Conservation (phyloP, 257 asterid genomes). For the Solanum habrochaites region DNA sequence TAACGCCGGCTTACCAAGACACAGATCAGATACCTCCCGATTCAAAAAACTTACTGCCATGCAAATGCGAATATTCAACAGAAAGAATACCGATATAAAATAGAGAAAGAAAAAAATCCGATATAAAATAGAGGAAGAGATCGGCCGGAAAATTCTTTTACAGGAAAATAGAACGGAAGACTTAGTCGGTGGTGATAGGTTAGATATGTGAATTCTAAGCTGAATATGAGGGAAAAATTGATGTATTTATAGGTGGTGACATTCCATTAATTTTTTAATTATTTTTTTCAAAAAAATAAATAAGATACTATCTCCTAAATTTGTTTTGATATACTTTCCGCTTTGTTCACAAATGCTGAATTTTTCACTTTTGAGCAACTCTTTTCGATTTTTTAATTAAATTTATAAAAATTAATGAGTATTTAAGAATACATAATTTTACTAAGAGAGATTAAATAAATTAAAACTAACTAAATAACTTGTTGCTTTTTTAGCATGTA, state of each 20-base stretch:
- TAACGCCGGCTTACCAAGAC: conserved; percentile 75
- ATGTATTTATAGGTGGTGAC: neutral
- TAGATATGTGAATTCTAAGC: neutral
- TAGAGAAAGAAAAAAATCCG: neutral
- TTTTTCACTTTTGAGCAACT: too few species aligned
- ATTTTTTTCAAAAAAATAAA: neutral
- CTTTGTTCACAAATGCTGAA: too few species aligned
- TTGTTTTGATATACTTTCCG: too few species aligned
- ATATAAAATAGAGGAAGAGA: neutral
- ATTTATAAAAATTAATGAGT: too few species aligned
- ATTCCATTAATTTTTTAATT: neutral
- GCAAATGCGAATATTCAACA: conserved; percentile 11
- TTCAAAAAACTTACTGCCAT: conserved; percentile 71
- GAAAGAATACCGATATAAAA: neutral
- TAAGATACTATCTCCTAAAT: neutral
- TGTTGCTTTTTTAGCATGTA: neutral
- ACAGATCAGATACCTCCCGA: conserved; percentile 61
- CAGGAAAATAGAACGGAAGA: neutral
- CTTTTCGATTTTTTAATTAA: too few species aligned
- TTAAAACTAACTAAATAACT: neutral
- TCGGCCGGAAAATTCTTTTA: neutral
- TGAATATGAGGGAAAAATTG: neutral
- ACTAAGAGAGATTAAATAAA: too few species aligned
- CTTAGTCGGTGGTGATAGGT: neutral
- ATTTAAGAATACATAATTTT: too few species aligned